These are phyloP conservation scores for Lactarius evosmus DNA, from an alignment of 768 basidiomycete species.

Conservation along the genomic window DNA sequence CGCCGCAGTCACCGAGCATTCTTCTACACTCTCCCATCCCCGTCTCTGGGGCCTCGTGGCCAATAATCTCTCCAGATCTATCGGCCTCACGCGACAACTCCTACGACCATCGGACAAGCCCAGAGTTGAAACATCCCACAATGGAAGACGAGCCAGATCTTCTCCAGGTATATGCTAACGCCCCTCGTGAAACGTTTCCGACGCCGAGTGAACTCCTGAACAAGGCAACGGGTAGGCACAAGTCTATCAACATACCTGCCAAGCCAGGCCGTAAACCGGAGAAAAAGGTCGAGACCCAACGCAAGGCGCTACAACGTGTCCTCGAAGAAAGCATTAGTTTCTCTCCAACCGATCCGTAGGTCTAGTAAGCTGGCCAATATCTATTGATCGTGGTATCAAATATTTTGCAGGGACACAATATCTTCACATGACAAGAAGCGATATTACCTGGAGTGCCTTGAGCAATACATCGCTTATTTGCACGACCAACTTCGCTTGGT, in stretches of 20 bases:
- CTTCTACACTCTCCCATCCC: slow-evolving; percentile 27
- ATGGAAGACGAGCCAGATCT: slow-evolving; percentile 16
- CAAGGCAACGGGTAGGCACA: slow-evolving; percentile 35
- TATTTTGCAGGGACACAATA: slow-evolving; percentile 53
- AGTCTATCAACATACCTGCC: slow-evolving; percentile 7
- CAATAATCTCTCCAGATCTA: slow-evolving; percentile 15
- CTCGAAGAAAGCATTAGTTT: slow-evolving; percentile 57
- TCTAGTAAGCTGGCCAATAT: slow-evolving; percentile 15
- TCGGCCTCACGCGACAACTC: slow-evolving; percentile 12
- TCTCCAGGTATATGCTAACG: slow-evolving; percentile 28
- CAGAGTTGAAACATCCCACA: neutral
- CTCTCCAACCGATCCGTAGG: slow-evolving; percentile 59
- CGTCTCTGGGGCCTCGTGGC: slow-evolving; percentile 22
- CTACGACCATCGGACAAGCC: neutral
- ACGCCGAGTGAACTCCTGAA: slow-evolving; percentile 63
- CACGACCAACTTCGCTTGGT: slow-evolving; percentile 57
- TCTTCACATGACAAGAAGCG: slow-evolving; percentile 78
- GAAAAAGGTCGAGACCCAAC: slow-evolving; percentile 43
- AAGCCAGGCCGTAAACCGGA: slow-evolving; percentile 16
- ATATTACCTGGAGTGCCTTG: slow-evolving; percentile 68
- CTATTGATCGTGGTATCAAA: slow-evolving; percentile 9
- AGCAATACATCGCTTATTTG: slow-evolving; percentile 64
- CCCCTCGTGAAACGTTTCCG: slow-evolving; percentile 43
- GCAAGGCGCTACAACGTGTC: slow-evolving; percentile 56
- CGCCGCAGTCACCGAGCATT: slow-evolving; percentile 15